phyloP scores from a whole-genome alignment of 495 filamentous ascomycete genomes.

The Collariella sp. region DNA sequence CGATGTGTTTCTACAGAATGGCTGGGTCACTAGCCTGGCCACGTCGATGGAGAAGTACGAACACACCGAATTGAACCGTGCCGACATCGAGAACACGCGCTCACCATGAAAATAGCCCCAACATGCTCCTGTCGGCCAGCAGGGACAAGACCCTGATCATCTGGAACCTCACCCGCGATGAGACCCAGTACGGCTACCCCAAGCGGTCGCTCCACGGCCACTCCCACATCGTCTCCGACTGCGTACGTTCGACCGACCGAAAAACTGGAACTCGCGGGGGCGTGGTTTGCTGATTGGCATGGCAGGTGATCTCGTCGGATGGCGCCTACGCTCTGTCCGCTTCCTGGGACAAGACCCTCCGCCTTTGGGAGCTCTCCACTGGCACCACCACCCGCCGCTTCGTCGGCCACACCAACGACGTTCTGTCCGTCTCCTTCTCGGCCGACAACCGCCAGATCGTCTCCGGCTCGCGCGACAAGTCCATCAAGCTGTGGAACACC shows the following conservation, averaged over 20 bases:
- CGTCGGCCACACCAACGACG: constrained; percentile 98
- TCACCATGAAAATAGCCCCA: constrained; percentile 58
- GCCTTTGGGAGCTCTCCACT: constrained; percentile 96
- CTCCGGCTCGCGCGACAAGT: constrained; percentile 92
- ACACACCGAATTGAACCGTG: constrained; percentile 5
- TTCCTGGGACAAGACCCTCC: constrained; percentile 99
- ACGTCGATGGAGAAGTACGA: constrained; percentile 98
- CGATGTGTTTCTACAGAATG: constrained; percentile 37
- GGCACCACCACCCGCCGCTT: constrained; percentile 95
- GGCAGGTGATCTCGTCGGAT: constrained; percentile 97
- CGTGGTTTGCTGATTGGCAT: constrained; percentile 26
- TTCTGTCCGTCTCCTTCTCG: constrained; percentile 99
- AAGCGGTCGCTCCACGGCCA: constrained; percentile 97
- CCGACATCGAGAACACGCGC: constrained; percentile 15
- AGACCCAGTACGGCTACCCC: constrained; percentile 93
- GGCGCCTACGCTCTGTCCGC: constrained; percentile 98
- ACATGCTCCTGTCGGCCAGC: constrained; percentile 97
- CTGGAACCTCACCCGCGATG: constrained; percentile 99
- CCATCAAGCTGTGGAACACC: constrained; percentile 99
- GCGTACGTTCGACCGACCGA: constrained; percentile 60
- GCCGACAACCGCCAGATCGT: constrained; percentile 99
- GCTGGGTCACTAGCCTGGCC: constrained; percentile 79
- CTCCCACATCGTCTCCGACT: constrained; percentile 99
- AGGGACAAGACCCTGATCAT: constrained; percentile 99
- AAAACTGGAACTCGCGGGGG: background rate